A percentile compares a stretch with the other conserved stretches of the same genome.
Conservation (phyloP, 768 basidiomycete species). For the Fibroporia radiculosa region DNA sequence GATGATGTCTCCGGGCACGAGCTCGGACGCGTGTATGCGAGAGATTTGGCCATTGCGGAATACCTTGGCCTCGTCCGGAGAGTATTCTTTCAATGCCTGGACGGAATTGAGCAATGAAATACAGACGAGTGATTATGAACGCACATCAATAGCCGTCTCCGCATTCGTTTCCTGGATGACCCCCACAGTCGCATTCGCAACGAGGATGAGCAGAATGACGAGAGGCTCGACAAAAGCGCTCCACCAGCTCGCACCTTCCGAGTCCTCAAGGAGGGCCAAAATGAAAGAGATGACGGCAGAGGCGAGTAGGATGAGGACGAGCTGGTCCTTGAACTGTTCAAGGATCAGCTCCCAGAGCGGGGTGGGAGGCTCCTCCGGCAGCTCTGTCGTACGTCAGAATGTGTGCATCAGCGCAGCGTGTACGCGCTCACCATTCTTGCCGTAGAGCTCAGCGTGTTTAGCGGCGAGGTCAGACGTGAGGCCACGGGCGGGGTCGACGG, state of each 20-base stretch:
- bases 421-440: slow-evolving; percentile 64
- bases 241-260: slow-evolving; percentile 53
- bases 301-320: slow-evolving; percentile 92
- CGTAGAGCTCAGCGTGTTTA: slow-evolving; percentile 72
- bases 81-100: slow-evolving; percentile 93
- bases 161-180: slow-evolving; percentile 96
- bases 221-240: slow-evolving; percentile 93
- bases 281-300: slow-evolving; percentile 93
- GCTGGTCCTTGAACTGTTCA: slow-evolving; percentile 99
- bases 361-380: slow-evolving; percentile 88
- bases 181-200: slow-evolving; percentile 96
- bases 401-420: not conserved
- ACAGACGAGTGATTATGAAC: slow-evolving; percentile 24
- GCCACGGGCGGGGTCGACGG: slow-evolving; percentile 55
- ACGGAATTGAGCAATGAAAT: not conserved
- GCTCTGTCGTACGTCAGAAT: slow-evolving; percentile 41
- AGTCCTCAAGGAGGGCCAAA: slow-evolving; percentile 80
- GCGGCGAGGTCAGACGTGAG: slow-evolving; percentile 59
- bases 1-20: slow-evolving; percentile 94
- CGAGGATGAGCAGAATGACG: slow-evolving; percentile 91
- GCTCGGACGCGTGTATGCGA: slow-evolving; percentile 77
- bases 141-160: slow-evolving; percentile 93
- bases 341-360: slow-evolving; percentile 91
- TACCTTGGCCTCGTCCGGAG: slow-evolving; percentile 93
- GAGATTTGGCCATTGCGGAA: slow-evolving; percentile 61